Evolutionary conservation across 768 basidiomycete species (phyloP), one percentile per base, ranked within the genome.

Genomic region (Peribolospora kevripleyi): DNA sequence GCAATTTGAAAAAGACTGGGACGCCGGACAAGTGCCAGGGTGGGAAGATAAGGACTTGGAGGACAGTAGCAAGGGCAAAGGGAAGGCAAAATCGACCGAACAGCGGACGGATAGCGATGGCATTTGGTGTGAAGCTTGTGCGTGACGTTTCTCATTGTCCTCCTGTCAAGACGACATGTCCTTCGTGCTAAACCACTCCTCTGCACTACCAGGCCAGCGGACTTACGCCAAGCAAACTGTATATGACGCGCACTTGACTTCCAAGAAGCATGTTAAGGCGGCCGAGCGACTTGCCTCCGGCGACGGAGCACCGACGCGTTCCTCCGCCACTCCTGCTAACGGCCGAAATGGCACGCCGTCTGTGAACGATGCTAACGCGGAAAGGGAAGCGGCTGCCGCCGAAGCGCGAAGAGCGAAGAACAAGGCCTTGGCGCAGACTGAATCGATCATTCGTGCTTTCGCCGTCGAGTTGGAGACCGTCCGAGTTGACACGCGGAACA

Each of bases 211-310:
- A 95, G 90, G 90, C 66, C 87, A 95, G 68, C 93, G 90, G 65
- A 72, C 76, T 55, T 97, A 97, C 68, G 77, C 90, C 9, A 98
- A 95, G 67, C 85, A 95, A 67, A 95, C 93, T 0, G 93, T 98
- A 7, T 98, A 88, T 66, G 84, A 93, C 58, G 88, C 88, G 2
- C 93, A 97, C 65, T 68, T 97, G 52, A 86, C 79, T 2, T 91
- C 88, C 25, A 95, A 90, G 71, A 97, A 87, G 66, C 93, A 98
- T 63, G 70, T 84, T 63, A 98, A 95, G 70, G 84, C 86, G 6
- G 73, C 76, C n/a, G 76, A 79, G 6, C 84, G 79, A 60, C 79
- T 54, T 5, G 40, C 43, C 46, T 6, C 52, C 50, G 38, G 38
- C 47, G 51, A 38, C 40, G 25, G 25, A 25, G 25, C 25, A 25